Evolutionary conservation across 129 eudicot species (phyloP).

Genomic region (Artemisia tridentata): DNA sequence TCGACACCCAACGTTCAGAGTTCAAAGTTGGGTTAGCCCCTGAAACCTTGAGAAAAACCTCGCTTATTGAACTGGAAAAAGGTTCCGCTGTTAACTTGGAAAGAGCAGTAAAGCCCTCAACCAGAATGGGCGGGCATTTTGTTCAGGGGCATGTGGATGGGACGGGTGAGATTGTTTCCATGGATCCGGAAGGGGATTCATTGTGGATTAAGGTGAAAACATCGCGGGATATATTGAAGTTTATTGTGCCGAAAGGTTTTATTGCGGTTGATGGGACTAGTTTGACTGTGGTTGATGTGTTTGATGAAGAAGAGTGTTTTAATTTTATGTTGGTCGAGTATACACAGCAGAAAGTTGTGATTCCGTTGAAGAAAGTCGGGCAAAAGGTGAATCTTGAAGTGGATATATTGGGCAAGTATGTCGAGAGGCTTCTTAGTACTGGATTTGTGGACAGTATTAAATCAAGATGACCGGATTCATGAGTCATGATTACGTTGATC

Average conservation of each 20-base stretch:
- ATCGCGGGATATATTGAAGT: slow-evolving; percentile 62
- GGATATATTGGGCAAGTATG: slow-evolving; percentile 89
- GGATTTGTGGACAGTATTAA: slow-evolving; percentile 62
- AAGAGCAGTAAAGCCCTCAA: slow-evolving; percentile 67
- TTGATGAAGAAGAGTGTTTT: slow-evolving; percentile 76
- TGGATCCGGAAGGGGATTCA: slow-evolving; percentile 67
- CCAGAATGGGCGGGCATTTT: slow-evolving; percentile 95
- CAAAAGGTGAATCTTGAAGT: slow-evolving; percentile 94
- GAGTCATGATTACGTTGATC: neutral
- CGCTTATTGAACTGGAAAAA: slow-evolving; percentile 50
- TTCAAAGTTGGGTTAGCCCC: slow-evolving; percentile 74
- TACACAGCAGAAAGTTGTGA: slow-evolving; percentile 88
- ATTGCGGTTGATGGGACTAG: slow-evolving; percentile 93
- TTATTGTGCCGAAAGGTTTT: slow-evolving; percentile 87
- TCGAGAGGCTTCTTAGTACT: slow-evolving; percentile 71
- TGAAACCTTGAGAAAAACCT: slow-evolving; percentile 70
- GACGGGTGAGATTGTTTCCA: slow-evolving; percentile 75
- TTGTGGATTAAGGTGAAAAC: slow-evolving; percentile 89
- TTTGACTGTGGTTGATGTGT: slow-evolving; percentile 85
- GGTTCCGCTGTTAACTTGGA: slow-evolving; percentile 85
- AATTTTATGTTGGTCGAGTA: slow-evolving; percentile 88
- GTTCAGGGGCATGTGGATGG: slow-evolving; percentile 98
- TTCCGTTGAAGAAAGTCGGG: slow-evolving; percentile 78
- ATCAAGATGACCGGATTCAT: slow-evolving; percentile 17
- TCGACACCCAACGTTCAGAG: slow-evolving; percentile 40